Evolutionary conservation across 192 early-diverging fungal species (phyloP), one percentile per base, ranked within the genome.

Genomic region (Thoreauomyces humboldtii): DNA sequence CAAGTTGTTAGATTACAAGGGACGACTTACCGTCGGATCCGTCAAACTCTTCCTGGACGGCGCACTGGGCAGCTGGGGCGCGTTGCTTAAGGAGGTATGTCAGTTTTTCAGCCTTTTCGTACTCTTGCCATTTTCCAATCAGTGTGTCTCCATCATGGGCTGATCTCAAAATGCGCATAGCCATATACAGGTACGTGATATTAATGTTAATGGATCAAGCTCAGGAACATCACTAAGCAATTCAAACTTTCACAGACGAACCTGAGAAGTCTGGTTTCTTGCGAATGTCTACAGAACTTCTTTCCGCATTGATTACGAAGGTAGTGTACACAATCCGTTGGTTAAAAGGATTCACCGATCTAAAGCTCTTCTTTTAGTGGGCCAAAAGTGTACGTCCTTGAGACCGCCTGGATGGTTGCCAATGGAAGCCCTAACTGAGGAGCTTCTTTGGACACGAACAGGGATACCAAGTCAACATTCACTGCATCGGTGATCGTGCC

Each of bases 1-100:
- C 22, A 24, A 63, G 38, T 7, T n/a, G 14, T 32, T 48, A 42
- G 33, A 60, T 11, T 47, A 75, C 45, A 45, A 45, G 24, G 53
- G 36, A n/a, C 64, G 63, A 9, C 43, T 75, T 4, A 62, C 63
- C 7, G 70, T 86, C 2, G 34, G 67, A 24, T 63, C 69, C 14
- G 83, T 86, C 35, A 86, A 86, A 56, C 53, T 86, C 15, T 67
- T 86, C 57, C 50, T 81, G 56, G 84, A 86, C 63, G 84, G 84
- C 1, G 84, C 83, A 4, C 55, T 86, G 15, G 83, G 83, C 17
- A 72, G 70, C 35, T 85, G 83, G 83, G 83, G 83, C 29, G 83
- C 83, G 7, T 68, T 75, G 25, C 55, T 72, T 61, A 36, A 59
- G 35, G 71, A 65, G 47, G 54, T 67, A 14, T 70, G 64, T 59